Conservation (phyloP, 805 yeast species). For the Cyberlindnera xylosilytica region DNA sequence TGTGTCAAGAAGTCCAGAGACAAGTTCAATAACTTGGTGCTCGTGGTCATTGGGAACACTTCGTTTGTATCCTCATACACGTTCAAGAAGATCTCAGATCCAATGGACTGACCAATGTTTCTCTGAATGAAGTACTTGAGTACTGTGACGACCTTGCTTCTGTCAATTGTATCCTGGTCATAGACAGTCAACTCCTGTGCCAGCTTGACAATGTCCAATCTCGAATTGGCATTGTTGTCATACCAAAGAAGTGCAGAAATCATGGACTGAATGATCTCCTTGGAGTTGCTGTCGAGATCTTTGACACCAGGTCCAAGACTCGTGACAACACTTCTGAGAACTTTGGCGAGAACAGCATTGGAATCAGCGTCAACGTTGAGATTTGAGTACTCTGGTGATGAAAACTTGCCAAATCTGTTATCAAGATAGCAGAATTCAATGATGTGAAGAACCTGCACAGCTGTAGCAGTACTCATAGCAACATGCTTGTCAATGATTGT, state of each 20-base stretch:
- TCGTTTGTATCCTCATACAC: slow-evolving; percentile 39
- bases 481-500: slow-evolving; percentile 55
- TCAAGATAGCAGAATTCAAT: slow-evolving; percentile 38
- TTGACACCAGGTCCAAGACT: slow-evolving; percentile 56
- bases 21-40: slow-evolving; percentile 36
- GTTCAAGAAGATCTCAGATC: slow-evolving; percentile 28
- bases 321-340: slow-evolving; percentile 43
- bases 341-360: slow-evolving; percentile 38
- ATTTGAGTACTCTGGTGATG: slow-evolving; percentile 43
- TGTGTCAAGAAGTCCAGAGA: slow-evolving; percentile 60
- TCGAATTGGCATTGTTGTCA: slow-evolving; percentile 30
- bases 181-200: slow-evolving; percentile 47
- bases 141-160: slow-evolving; percentile 28
- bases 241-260: slow-evolving; percentile 32
- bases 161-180: slow-evolving; percentile 36
- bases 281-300: slow-evolving; percentile 30
- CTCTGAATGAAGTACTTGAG: slow-evolving; percentile 32
- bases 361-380: slow-evolving; percentile 47
- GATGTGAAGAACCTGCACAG: slow-evolving; percentile 41
- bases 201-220: slow-evolving; percentile 38
- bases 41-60: slow-evolving; percentile 44
- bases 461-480: slow-evolving; percentile 40
- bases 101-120: slow-evolving; percentile 30
- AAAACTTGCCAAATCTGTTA: slow-evolving; percentile 50
- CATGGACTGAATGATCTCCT: slow-evolving; percentile 34